Base-by-base conservation (phyloP, 2,329 filamentous ascomycete genomes). In the Huntiella decipiens region DNA sequence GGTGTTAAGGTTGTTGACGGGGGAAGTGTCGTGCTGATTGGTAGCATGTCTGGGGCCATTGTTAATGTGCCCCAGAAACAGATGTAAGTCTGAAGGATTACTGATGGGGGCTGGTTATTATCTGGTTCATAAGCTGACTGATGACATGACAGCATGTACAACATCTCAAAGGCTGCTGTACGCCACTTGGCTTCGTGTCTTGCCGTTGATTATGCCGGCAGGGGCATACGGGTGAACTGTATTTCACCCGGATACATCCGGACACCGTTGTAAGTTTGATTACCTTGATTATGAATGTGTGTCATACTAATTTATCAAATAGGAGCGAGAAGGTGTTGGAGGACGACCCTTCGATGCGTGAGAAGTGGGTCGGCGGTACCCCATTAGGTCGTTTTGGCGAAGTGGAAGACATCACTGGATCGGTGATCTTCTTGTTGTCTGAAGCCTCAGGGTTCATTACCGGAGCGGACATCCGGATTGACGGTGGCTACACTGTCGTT, bases 181-280 rank as follows among this genome's bases (percentile, higher is more conserved):
- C 73, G 87, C 51, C 88, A 96, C 63, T 64, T 96, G 50, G 86
- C 85, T 10, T 74, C 82, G 34, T 91, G 82, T 52, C 70, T 95
- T 55, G 87, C 87, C 33, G 87, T 95, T 43, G 91, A 96, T 63
- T 96, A 91, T 88, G 86, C 88, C 0, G 71, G 78, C 54, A 76
- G 79, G 34, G 79, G 79, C 53, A 94, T 96, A 57, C 76, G 88
- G 33, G 88, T 96, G 54, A 96, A 96, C 66, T 91, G 83, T 63
- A 91, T 96, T 60, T 86, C 80, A 28, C 88, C 88, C 0, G 88
- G 91, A 38, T 96, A 96, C 64, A 96, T 96, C 88, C 67, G 94
- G 53, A 95, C 88, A 12, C 82, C 86, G 49, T 65, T 95, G 82
- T 88, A 70, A 74, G 81, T 65, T 35, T 33, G 39, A 12, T 12